phyloP scores from a whole-genome alignment of 805 yeast species.

The Jamesozyma hellenica region DNA sequence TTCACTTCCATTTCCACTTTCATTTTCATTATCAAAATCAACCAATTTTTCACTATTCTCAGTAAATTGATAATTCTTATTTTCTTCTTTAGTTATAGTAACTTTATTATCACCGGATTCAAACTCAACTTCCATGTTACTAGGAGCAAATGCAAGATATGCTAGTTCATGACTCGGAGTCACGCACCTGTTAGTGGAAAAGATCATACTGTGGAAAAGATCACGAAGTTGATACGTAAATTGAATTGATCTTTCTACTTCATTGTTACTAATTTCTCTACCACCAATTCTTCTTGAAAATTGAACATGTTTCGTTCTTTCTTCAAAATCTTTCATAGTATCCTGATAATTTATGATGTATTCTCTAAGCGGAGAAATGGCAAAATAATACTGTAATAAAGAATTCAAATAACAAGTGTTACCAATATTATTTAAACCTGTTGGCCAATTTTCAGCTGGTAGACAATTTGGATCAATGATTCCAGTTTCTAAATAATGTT shows the following conservation, averaged over 20 bases:
- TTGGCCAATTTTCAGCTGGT: constrained; percentile 69
- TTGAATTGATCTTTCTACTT: constrained; percentile 71
- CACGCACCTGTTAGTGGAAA: constrained; percentile 51
- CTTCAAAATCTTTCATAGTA: constrained; percentile 21
- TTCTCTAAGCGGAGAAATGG: constrained; percentile 69
- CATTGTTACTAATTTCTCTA: constrained; percentile 64
- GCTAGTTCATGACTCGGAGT: constrained; percentile 80
- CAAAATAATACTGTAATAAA: constrained; percentile 79
- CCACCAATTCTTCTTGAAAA: constrained; percentile 71
- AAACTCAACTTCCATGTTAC: constrained; percentile 56
- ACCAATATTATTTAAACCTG: constrained; percentile 89
- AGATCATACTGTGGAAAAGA: constrained; percentile 61
- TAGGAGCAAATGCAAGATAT: constrained; percentile 73
- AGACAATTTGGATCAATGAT: constrained; percentile 47
- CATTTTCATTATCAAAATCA: not conserved
- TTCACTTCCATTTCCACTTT: not conserved
- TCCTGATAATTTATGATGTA: constrained; percentile 48
- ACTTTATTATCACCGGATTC: constrained; percentile 14
- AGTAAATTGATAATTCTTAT: not conserved
- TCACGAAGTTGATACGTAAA: constrained; percentile 65
- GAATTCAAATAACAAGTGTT: constrained; percentile 94
- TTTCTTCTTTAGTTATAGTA: not conserved
- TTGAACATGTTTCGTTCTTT: constrained; percentile 8
- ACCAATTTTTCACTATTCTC: not conserved
- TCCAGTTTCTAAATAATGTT: constrained; percentile 51